Conservation (phyloP, 2,329 filamentous ascomycete species). For the Domatiomyces globalis region DNA sequence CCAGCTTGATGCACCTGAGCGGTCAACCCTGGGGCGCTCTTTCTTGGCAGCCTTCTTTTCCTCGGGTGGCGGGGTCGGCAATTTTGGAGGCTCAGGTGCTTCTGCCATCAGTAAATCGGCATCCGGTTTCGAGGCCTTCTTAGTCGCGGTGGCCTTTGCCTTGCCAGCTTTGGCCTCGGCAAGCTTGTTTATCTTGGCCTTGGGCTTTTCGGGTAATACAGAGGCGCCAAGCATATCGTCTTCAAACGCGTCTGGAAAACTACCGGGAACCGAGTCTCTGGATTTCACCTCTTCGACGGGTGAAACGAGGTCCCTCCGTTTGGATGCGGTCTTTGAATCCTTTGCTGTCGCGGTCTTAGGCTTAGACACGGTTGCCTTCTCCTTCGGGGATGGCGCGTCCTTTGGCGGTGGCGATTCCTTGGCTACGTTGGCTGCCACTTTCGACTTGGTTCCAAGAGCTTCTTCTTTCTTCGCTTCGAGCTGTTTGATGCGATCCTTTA, state of each 20-base stretch:
- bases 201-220: slow-evolving; percentile 11
- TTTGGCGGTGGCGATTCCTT: slow-evolving; percentile 27
- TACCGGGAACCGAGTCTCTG: slow-evolving; percentile 39
- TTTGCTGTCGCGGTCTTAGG: slow-evolving; percentile 17
- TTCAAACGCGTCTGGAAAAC: slow-evolving; percentile 41
- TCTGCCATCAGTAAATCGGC: slow-evolving; percentile 27
- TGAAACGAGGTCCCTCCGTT: slow-evolving; percentile 13
- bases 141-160: slow-evolving; percentile 18
- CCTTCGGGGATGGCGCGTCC: slow-evolving; percentile 23
- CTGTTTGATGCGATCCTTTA: slow-evolving; percentile 41
- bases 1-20: slow-evolving; percentile 57
- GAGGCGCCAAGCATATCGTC: slow-evolving; percentile 31
- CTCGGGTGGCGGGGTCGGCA: slow-evolving; percentile 41
- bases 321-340: slow-evolving; percentile 15
- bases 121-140: slow-evolving; percentile 13
- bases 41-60: slow-evolving; percentile 50
- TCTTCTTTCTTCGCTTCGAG: slow-evolving; percentile 31
- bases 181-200: slow-evolving; percentile 7
- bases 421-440: slow-evolving; percentile 22
- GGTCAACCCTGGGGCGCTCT: slow-evolving; percentile 62
- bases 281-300: slow-evolving; percentile 25
- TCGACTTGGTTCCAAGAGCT: slow-evolving; percentile 24
- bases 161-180: slow-evolving; percentile 2
- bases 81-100: slow-evolving; percentile 21
- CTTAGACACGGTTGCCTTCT: slow-evolving; percentile 26